These are phyloP conservation scores for Mucor saturninus DNA, from an alignment of 371 early-diverging fungal species.

Conservation along the genomic window DNA sequence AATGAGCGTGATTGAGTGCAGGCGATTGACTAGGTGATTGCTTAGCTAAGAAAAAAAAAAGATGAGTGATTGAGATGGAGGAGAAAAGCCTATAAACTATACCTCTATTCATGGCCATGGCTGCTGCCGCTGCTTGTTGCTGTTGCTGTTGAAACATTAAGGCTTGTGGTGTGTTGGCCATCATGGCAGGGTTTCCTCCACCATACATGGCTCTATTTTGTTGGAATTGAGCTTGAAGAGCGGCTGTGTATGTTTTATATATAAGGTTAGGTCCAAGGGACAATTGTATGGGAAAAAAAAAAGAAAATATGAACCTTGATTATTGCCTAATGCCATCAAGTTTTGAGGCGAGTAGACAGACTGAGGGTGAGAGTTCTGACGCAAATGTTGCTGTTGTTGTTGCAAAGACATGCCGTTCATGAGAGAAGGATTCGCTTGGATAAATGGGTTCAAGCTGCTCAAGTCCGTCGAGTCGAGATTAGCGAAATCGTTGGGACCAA, in stretches of 20 bases:
- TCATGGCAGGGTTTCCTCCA: conserved; percentile 21
- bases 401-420: conserved; percentile 17
- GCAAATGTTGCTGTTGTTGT: conserved; percentile 26
- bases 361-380: conserved; percentile 23
- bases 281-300: neutral
- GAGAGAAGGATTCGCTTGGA: conserved; percentile 25
- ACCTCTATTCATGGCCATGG: conserved; percentile 45
- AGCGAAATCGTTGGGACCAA: conserved; percentile 33
- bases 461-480: conserved; percentile 38
- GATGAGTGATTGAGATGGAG: too few relatives aligned
- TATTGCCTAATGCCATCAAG: conserved; percentile 22
- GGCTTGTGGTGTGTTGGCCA: conserved; percentile 44
- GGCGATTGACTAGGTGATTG: conserved; percentile 56
- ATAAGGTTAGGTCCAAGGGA: too few relatives aligned
- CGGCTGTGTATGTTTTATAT: conserved; percentile 1
- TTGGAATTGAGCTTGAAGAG: conserved; percentile 29
- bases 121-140: conserved; percentile 31
- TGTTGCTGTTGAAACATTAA: conserved; percentile 47
- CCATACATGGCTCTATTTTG: conserved; percentile 34
- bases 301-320: conserved; percentile 3
- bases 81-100: neutral
- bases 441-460: conserved; percentile 29
- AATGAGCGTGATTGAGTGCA: conserved; percentile 40
- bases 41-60: conserved; percentile 27
- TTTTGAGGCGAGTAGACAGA: conserved; percentile 38